phyloP scores from a whole-genome alignment of 495 filamentous ascomycete genomes.

The Mycothermus thermophilus region DNA sequence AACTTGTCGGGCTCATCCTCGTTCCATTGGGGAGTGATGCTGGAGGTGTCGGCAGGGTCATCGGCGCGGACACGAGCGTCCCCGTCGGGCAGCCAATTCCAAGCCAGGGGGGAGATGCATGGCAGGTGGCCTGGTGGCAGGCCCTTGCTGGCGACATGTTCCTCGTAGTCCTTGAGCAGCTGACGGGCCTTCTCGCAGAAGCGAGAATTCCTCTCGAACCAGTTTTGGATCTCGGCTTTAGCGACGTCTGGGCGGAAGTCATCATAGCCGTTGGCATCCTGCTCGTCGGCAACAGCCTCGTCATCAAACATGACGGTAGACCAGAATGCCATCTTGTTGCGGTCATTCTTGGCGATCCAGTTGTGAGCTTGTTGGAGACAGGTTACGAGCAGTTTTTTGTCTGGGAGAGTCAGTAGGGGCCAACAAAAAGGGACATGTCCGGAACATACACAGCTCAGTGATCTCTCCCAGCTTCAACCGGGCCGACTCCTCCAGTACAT shows the following conservation, averaged over 20 bases:
- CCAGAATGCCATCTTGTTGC: slow-evolving; percentile 85
- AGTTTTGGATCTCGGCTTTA: slow-evolving; percentile 30
- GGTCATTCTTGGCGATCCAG: slow-evolving; percentile 80
- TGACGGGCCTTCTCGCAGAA: slow-evolving; percentile 29
- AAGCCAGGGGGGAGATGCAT: slow-evolving; percentile 23
- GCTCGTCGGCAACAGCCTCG: slow-evolving; percentile 27
- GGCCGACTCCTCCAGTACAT: slow-evolving; percentile 54
- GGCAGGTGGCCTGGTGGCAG: slow-evolving; percentile 23
- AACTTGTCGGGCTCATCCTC: slow-evolving; percentile 33
- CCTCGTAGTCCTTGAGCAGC: slow-evolving; percentile 28
- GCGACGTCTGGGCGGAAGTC: slow-evolving; percentile 31
- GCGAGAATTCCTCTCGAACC: slow-evolving; percentile 39
- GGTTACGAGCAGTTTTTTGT: slow-evolving; percentile 82
- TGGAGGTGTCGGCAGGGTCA: slow-evolving; percentile 16
- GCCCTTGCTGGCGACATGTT: slow-evolving; percentile 12
- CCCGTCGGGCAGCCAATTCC: slow-evolving; percentile 29
- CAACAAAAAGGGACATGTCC: neutral
- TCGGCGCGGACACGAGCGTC: slow-evolving; percentile 18
- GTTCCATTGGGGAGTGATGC: slow-evolving; percentile 27
- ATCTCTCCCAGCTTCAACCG: slow-evolving; percentile 38
- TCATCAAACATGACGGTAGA: slow-evolving; percentile 65
- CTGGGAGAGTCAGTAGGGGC: slow-evolving; percentile 19
- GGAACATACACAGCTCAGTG: slow-evolving; percentile 37
- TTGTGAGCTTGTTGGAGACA: slow-evolving; percentile 87
- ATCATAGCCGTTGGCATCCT: slow-evolving; percentile 28